These are phyloP conservation scores for Jimgerdemannia lactiflua DNA, from an alignment of 192 early-diverging fungal genomes.

Conservation along the genomic window DNA sequence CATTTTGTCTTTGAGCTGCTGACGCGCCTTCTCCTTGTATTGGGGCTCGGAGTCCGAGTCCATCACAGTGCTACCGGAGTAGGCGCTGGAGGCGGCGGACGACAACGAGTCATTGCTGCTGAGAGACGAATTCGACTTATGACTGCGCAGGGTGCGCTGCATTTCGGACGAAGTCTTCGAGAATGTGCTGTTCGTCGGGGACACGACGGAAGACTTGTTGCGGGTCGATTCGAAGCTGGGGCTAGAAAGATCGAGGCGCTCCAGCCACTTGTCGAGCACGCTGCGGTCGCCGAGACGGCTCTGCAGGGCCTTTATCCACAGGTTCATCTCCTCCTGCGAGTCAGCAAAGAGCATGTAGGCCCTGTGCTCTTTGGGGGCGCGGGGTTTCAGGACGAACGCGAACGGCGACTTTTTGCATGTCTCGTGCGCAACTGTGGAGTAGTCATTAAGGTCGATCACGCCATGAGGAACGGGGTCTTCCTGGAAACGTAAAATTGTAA, in stretches of 20 bases:
- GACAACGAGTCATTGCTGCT: neutral
- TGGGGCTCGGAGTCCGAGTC: neutral
- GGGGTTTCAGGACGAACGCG: neutral
- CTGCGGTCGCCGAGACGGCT: slow-evolving; percentile 8
- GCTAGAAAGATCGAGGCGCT: slow-evolving; percentile 16
- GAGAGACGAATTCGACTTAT: neutral
- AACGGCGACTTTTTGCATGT: neutral
- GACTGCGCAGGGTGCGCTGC: neutral
- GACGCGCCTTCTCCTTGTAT: neutral
- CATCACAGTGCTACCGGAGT: neutral
- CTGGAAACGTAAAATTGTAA: neutral
- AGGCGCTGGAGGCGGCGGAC: neutral
- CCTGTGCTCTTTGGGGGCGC: neutral
- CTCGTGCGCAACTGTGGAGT: neutral
- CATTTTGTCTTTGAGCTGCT: neutral
- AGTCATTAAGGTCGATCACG: neutral
- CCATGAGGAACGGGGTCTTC: neutral
- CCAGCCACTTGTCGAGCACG: slow-evolving; percentile 32
- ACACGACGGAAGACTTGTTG: neutral
- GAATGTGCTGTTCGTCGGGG: neutral
- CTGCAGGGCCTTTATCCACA: slow-evolving; percentile 16
- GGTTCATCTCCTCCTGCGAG: slow-evolving; percentile 6
- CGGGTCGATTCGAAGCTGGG: neutral
- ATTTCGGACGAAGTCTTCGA: neutral
- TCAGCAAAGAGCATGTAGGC: slow-evolving; percentile 2